Evolutionary conservation across 129 eudicot genomes (phyloP).

Genomic region (Centella asiatica): DNA sequence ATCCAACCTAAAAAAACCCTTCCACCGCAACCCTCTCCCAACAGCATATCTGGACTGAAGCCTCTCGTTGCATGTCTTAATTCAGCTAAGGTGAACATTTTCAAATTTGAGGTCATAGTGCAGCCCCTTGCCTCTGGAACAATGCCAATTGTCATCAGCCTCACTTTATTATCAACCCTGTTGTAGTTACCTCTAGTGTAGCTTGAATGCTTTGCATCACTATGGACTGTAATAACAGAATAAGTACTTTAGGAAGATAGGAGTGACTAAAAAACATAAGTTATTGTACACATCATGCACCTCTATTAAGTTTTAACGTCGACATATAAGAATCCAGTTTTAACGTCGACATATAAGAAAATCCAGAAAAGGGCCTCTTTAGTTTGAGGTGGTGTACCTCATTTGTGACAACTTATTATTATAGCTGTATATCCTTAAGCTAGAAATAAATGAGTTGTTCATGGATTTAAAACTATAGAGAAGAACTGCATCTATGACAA

Average conservation of each 20-base stretch:
- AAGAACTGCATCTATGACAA: no score
- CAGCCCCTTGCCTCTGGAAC: background rate
- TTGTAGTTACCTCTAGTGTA: background rate
- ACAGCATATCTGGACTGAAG: conserved; percentile 8
- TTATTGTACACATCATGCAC: no score
- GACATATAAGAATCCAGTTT: no score
- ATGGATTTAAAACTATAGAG: no score
- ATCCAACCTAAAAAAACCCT: conserved; percentile 23
- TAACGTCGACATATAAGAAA: no score
- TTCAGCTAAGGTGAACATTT: conserved; percentile 17
- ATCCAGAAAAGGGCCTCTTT: no score
- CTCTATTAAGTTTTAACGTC: no score
- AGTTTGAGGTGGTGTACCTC: no score
- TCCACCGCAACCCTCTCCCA: conserved; percentile 20
- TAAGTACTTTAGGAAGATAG: background rate
- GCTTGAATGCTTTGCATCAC: conserved; percentile 4
- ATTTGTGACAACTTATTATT: no score
- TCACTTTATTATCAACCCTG: background rate
- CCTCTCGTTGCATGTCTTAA: conserved; percentile 18
- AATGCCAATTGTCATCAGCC: background rate
- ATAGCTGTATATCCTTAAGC: no score
- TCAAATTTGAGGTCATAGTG: conserved; percentile 3
- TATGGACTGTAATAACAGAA: background rate
- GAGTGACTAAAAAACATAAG: background rate
- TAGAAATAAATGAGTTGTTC: no score